A percentile compares a stretch with the other conserved stretches of the same genome.
Evolutionary conservation across 495 filamentous ascomycete species (phyloP).

Genomic region (Chaetomium fimeti): DNA sequence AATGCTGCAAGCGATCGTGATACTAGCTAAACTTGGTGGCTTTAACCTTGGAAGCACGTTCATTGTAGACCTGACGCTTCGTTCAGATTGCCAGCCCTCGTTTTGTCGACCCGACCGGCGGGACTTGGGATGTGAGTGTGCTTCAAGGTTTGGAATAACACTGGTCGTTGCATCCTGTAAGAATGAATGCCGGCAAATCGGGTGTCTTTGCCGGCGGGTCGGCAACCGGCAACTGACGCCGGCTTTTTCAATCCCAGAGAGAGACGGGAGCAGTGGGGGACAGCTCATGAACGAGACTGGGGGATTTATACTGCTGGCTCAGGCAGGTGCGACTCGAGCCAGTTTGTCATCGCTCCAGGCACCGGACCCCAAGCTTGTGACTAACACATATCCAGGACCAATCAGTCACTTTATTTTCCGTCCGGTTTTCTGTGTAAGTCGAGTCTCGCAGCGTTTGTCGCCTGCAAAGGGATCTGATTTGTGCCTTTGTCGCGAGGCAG

Average conservation of each 20-base stretch:
- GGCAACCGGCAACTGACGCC: not conserved
- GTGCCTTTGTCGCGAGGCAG: conserved; percentile 27
- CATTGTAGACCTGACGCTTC: too few relatives aligned
- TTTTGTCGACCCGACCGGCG: too few relatives aligned
- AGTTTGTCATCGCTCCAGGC: not conserved
- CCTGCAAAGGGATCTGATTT: not conserved
- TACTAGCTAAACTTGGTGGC: too few relatives aligned
- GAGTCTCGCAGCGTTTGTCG: not conserved
- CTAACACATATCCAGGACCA: not conserved
- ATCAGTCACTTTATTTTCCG: not conserved
- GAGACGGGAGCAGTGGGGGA: conserved; percentile 8
- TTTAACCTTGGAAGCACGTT: too few relatives aligned
- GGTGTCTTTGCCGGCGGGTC: not conserved
- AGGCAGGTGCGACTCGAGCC: not conserved
- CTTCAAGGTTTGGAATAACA: too few relatives aligned
- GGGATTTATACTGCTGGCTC: conserved; percentile 21
- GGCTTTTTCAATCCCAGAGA: not conserved
- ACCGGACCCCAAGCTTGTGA: not conserved
- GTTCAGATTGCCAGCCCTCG: too few relatives aligned
- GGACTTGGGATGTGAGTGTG: too few relatives aligned
- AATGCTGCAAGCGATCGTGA: too few relatives aligned
- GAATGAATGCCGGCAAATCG: too few relatives aligned
- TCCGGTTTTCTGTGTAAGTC: not conserved
- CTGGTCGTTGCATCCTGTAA: too few relatives aligned
- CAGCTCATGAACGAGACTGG: not conserved